These are phyloP conservation scores for Dendrobium catenatum DNA, from an alignment of 106 monocot species.

Conservation along the genomic window DNA sequence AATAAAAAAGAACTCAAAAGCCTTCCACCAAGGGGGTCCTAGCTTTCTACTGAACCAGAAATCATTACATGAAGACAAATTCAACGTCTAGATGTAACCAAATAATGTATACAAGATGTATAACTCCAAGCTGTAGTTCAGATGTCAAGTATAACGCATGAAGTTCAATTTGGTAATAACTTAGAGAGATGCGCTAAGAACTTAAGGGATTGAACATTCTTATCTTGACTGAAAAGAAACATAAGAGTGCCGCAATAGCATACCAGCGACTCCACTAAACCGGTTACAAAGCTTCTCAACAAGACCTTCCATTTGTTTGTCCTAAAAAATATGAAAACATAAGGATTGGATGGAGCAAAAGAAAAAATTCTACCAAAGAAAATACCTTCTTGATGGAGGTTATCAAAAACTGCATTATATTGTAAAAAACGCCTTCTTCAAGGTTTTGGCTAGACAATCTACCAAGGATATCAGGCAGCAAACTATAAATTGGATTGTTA, in stretches of 20 bases:
- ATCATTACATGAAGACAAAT: background rate
- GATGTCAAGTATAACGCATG: background rate
- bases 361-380: background rate
- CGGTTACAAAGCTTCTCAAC: constrained; percentile 98
- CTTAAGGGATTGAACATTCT: background rate
- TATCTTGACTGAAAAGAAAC: background rate
- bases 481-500: constrained; percentile 92
- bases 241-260: constrained; percentile 2
- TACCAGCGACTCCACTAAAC: constrained; percentile 82
- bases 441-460: constrained; percentile 79
- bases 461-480: constrained; percentile 91
- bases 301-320: constrained; percentile 99
- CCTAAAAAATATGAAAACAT: constrained; percentile 34
- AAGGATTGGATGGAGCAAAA: background rate
- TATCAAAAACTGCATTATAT: constrained; percentile 92
- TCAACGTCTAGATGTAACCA: background rate
- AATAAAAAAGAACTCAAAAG: background rate
- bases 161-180: background rate
- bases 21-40: background rate
- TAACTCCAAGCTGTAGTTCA: background rate
- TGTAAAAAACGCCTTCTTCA: constrained; percentile 67
- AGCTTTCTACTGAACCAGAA: background rate
- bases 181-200: background rate
- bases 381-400: constrained; percentile 85
- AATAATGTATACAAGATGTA: background rate